A percentile compares a stretch with the other conserved stretches of the same genome.
phyloP scores from a whole-genome alignment of 768 basidiomycete genomes.

The Coprinopsis marcescibilis region DNA sequence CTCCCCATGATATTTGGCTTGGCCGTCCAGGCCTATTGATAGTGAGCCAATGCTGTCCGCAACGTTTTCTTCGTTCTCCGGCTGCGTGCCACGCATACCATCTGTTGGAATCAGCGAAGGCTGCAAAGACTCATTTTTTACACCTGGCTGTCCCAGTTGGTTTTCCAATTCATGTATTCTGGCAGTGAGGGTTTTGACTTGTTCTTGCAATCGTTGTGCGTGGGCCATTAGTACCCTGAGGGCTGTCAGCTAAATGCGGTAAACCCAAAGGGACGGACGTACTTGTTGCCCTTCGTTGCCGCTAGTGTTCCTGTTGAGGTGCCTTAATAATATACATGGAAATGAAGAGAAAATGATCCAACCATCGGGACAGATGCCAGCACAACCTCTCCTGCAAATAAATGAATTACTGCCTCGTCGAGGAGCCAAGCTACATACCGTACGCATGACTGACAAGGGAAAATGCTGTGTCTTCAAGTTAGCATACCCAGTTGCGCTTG shows the following conservation, averaged over 20 bases:
- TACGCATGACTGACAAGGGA: conserved; percentile 52
- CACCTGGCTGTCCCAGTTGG: conserved; percentile 27
- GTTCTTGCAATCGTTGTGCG: conserved; percentile 40
- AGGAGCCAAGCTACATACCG: conserved; percentile 19
- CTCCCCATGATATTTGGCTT: conserved; percentile 44
- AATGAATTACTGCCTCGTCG: background rate
- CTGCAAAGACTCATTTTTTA: conserved; percentile 12
- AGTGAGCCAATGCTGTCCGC: conserved; percentile 38
- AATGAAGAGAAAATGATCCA: conserved; percentile 4
- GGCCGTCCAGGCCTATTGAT: conserved; percentile 43
- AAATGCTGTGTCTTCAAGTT: conserved; percentile 25
- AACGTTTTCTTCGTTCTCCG: conserved; percentile 10
- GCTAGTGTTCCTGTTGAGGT: conserved; percentile 35
- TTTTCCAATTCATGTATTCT: conserved; percentile 42
- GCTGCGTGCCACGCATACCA: background rate
- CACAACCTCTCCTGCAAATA: conserved; percentile 40
- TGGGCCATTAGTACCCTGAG: conserved; percentile 46
- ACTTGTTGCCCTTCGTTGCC: conserved; percentile 57
- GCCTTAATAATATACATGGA: background rate
- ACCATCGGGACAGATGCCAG: conserved; percentile 49
- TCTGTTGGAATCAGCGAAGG: background rate
- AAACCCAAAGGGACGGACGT: conserved; percentile 7
- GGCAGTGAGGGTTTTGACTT: conserved; percentile 37
- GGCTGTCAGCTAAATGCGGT: background rate
- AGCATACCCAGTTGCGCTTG: background rate